Percentiles rank a stretch among this genome's conserved stretches.
These are phyloP conservation scores for Termitomyces sp. DNA, from an alignment of 1,284 basidiomycete species.

Conservation along the genomic window DNA sequence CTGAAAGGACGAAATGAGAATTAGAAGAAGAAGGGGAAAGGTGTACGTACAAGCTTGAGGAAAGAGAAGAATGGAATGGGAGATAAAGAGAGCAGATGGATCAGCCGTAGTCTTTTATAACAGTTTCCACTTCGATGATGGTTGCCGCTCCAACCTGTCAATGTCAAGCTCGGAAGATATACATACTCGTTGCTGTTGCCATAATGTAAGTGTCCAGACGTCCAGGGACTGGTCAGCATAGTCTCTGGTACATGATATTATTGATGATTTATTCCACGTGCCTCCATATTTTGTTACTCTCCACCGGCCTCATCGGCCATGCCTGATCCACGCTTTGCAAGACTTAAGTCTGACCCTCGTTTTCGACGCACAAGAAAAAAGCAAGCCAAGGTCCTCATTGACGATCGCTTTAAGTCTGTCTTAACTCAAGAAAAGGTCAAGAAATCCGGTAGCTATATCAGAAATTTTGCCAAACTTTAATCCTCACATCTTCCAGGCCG, in stretches of 20 bases:
- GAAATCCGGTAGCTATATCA: slow-evolving; percentile 27
- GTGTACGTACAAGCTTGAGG: neutral
- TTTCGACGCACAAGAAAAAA: slow-evolving; percentile 84
- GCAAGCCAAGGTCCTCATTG: slow-evolving; percentile 80
- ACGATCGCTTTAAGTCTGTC: slow-evolving; percentile 90
- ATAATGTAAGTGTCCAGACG: neutral
- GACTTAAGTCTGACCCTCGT: slow-evolving; percentile 87
- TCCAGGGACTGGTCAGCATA: neutral
- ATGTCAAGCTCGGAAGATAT: neutral
- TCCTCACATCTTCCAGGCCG: slow-evolving; percentile 35
- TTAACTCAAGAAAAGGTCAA: slow-evolving; percentile 51
- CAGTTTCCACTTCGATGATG: neutral
- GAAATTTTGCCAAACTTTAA: slow-evolving; percentile 7
- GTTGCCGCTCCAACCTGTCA: neutral
- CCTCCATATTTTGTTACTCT: neutral
- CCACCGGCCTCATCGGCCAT: slow-evolving; percentile 29
- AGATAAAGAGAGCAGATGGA: slow-evolving; percentile 23
- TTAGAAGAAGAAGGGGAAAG: neutral
- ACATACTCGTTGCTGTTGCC: neutral
- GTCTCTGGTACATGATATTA: neutral
- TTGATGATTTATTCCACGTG: slow-evolving; percentile 1
- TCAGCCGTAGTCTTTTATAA: neutral
- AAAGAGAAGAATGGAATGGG: slow-evolving; percentile 9
- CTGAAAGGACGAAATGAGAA: slow-evolving; percentile 10
- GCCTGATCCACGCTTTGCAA: slow-evolving; percentile 84